phyloP scores from a whole-genome alignment of 352 stramenopile genomes.

The Pythium scleroteichum region DNA sequence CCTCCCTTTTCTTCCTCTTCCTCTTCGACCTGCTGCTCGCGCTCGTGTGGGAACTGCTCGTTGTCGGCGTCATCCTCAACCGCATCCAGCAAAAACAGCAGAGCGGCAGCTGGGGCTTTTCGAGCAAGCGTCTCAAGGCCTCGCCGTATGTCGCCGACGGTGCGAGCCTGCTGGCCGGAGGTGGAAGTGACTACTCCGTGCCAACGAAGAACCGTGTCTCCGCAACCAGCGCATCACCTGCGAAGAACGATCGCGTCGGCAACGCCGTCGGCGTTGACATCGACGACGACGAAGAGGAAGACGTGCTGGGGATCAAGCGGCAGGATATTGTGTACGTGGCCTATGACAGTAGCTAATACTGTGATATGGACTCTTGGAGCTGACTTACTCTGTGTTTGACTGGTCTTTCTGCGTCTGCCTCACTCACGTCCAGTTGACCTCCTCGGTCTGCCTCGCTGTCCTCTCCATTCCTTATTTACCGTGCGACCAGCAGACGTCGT shows the following conservation, averaged over 20 bases:
- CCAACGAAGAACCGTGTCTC: conserved; percentile 8
- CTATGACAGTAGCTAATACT: conserved; percentile 18
- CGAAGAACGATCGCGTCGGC: conserved; percentile 9
- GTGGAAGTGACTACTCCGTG: conserved; percentile 3
- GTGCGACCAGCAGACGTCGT: background rate
- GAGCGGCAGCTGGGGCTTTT: conserved; percentile 19
- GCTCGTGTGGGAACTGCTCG: conserved; percentile 58
- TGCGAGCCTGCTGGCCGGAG: conserved; percentile 42
- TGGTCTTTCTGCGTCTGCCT: no score
- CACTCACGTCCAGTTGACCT: background rate
- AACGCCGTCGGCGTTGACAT: conserved; percentile 19
- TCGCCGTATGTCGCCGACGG: conserved; percentile 50
- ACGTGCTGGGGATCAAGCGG: conserved; percentile 25
- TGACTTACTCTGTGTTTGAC: background rate
- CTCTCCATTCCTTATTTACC: conserved; percentile 4
- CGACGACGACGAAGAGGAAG: conserved; percentile 32
- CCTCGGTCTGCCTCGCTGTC: background rate
- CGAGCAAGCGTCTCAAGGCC: conserved; percentile 18
- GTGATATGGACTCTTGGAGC: background rate
- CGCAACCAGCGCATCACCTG: background rate
- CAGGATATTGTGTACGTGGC: conserved; percentile 31
- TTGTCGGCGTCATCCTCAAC: conserved; percentile 53
- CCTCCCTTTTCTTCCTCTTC: conserved; percentile 69
- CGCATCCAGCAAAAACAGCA: conserved; percentile 49
- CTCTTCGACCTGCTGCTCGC: conserved; percentile 60